phyloP scores from a whole-genome alignment of 192 early-diverging fungal species.

The Pilobolus umbonatus region DNA sequence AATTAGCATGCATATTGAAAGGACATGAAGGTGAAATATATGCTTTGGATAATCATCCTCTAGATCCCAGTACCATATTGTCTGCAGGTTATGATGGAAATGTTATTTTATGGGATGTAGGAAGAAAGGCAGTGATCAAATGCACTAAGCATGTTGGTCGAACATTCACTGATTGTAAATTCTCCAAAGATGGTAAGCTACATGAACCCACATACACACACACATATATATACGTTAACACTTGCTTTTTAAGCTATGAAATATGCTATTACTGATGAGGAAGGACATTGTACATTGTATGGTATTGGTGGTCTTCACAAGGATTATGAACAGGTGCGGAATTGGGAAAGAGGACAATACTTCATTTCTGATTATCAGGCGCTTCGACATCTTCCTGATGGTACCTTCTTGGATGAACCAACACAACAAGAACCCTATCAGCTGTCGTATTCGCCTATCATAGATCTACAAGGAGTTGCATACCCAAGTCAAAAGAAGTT shows the following conservation, averaged over 20 bases:
- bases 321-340: constrained; percentile 38
- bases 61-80: constrained; percentile 63
- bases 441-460: constrained; percentile 51
- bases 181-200: constrained; percentile 64
- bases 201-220: not conserved
- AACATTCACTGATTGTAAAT: constrained; percentile 64
- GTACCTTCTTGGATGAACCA: constrained; percentile 65
- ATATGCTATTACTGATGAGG: constrained; percentile 70
- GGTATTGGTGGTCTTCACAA: constrained; percentile 53
- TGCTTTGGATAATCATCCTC: constrained; percentile 71
- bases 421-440: constrained; percentile 62
- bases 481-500: constrained; percentile 57
- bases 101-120: constrained; percentile 73
- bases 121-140: constrained; percentile 8
- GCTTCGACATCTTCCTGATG: constrained; percentile 59
- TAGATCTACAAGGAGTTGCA: constrained; percentile 63
- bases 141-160: constrained; percentile 39
- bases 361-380: constrained; percentile 72
- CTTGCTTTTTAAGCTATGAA: constrained; percentile 31
- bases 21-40: constrained; percentile 66
- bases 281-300: constrained; percentile 67
- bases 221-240: not conserved
- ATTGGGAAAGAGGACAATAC: constrained; percentile 64
- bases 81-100: constrained; percentile 82
- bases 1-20: constrained; percentile 43